Conservation (phyloP, 2,329 filamentous ascomycete genomes). For the Epicoccum nigrum region DNA sequence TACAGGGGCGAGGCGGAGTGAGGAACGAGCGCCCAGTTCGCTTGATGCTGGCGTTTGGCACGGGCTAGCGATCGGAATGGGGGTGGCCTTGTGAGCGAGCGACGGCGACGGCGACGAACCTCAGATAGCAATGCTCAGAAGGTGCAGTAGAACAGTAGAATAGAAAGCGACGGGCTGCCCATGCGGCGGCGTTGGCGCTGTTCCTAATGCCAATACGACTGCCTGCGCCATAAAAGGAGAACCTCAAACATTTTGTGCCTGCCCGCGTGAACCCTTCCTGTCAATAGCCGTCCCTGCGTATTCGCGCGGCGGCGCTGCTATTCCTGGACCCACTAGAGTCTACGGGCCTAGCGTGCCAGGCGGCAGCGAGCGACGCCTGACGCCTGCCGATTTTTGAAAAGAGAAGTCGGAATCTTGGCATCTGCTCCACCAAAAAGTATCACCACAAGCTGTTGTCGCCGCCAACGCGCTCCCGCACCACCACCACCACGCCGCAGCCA, state of each 20-base stretch:
- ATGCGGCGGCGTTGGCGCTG: background rate
- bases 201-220: background rate
- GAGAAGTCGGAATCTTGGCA: constrained; percentile 10
- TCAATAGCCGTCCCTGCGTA: constrained; percentile 14
- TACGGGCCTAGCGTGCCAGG: constrained; percentile 2
- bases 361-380: constrained; percentile 1
- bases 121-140: background rate
- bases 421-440: constrained; percentile 23
- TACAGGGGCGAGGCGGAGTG: constrained; percentile 31
- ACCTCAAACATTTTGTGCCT: no score
- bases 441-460: constrained; percentile 5
- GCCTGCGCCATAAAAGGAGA: background rate
- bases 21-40: constrained; percentile 23
- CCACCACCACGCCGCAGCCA: constrained; percentile 50
- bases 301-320: constrained; percentile 12
- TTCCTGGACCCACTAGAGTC: constrained; percentile 13
- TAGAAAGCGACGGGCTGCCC: no score
- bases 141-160: background rate
- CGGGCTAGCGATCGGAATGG: constrained; percentile 33
- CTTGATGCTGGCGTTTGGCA: constrained; percentile 16
- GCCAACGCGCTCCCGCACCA: constrained; percentile 9
- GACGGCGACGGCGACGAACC: constrained; percentile 10
- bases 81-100: constrained; percentile 12
- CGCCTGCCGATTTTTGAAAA: constrained; percentile 3
- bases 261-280: constrained; percentile 15